A percentile compares a stretch with the other conserved stretches of the same genome.
Evolutionary conservation across 257 asterid species (phyloP).

Genomic region (Ilex asprella): DNA sequence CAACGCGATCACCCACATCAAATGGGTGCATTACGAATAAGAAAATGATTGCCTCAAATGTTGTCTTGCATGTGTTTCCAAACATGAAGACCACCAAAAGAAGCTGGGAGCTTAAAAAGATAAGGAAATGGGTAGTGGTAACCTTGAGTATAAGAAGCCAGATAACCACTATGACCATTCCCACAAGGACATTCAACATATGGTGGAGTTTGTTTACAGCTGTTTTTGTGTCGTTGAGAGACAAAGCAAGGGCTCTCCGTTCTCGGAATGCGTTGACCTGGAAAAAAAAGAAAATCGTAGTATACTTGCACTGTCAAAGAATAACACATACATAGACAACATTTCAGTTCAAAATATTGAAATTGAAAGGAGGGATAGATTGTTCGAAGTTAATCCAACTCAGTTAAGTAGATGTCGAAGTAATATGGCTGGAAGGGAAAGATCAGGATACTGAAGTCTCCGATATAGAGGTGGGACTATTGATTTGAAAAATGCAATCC

Average conservation of each 20-base stretch:
- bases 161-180: conserved; percentile 36
- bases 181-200: conserved; percentile 64
- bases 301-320: neutral
- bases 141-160: conserved; percentile 87
- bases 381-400: too few species aligned
- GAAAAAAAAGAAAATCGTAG: neutral
- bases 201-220: conserved; percentile 89
- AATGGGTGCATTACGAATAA: conserved; percentile 92
- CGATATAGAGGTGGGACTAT: too few species aligned
- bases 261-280: conserved; percentile 91
- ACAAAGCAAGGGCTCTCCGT: conserved; percentile 81
- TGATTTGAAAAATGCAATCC: too few species aligned
- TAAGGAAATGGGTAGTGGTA: conserved; percentile 67
- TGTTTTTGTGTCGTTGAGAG: conserved; percentile 93
- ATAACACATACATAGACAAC: too few species aligned
- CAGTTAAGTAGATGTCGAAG: too few species aligned
- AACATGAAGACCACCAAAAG: conserved; percentile 83
- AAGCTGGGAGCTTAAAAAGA: conserved; percentile 80
- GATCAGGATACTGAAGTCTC: too few species aligned
- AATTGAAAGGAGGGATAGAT: too few species aligned
- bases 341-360: too few species aligned
- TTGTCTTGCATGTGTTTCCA: conserved; percentile 90
- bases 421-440: too few species aligned
- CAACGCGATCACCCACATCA: conserved; percentile 96
- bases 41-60: conserved; percentile 87